Base-by-base conservation (phyloP, 768 basidiomycete genomes). In the Lyophyllum decastes region DNA sequence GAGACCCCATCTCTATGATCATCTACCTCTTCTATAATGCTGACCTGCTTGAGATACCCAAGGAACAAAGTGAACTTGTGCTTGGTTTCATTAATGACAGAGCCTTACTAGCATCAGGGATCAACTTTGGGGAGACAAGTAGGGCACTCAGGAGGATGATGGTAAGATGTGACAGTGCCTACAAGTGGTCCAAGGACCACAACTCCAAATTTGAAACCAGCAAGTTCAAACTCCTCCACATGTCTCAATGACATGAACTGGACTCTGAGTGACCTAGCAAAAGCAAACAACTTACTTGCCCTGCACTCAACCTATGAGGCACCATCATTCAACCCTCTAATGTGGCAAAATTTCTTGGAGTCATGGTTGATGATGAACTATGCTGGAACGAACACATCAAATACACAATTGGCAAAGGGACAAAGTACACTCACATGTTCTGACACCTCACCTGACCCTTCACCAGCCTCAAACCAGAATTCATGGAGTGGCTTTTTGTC, bases 1-100 rank as follows among this genome's bases (percentile, higher is more conserved):
- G 72, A 0, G 59, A 63, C 55, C 62, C 68, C 0, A 25, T 66
- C 9, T 70, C 68, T 0, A 56, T 57, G 41, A 61, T 69, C 1
- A 55, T 66, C 0, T 73, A 69, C 47, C 53, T 64, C 5, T 61
- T 70, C 46, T 68, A 70, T 41, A 65, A 63, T 49, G 50, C 63
- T 27, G 60, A 58, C 45, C 46, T 70, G 4, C 41, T 73, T 1
- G 59, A 67, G 5, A 44, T 66, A 3, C 40, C 59, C 10, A 52
- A 46, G n/a, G 33, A 33, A 8, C 55, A 57, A 34, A 19, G 47
- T n/a, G 45, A 59, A 54, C 16, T 49, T 4, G 50, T 52, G 1
- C 44, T 55, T 6, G 62, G 49, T 12, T 66, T 61, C 41, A 58
- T 68, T 16, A 64, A 70, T 43, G 64, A 68, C 54, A 21, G 49